Evolutionary conservation across 139 green algal genomes (phyloP).

Genomic region (Coccomyxa sp.): DNA sequence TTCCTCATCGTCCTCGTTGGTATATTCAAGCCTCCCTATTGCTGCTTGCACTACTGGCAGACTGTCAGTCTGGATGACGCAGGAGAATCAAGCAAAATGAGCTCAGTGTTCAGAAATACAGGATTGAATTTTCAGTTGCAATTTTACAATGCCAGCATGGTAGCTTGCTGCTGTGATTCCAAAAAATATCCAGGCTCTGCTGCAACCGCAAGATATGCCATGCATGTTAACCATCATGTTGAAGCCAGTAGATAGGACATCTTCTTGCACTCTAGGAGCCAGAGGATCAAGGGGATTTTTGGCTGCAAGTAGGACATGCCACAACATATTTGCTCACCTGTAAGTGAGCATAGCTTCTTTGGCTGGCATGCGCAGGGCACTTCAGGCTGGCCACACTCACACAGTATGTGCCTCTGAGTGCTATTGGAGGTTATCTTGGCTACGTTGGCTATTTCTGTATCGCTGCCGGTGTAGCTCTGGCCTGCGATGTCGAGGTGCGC

Average conservation of each 20-base stretch:
- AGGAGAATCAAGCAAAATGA: no score
- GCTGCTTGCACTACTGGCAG: not conserved
- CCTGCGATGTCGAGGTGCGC: constrained; percentile 16
- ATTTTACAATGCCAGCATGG: no score
- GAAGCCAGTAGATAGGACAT: no score
- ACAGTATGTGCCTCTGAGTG: constrained; percentile 74
- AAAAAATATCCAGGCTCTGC: no score
- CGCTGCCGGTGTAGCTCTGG: constrained; percentile 41
- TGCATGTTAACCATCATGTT: no score
- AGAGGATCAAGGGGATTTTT: not conserved
- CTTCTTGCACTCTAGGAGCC: not conserved
- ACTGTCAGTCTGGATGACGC: not conserved
- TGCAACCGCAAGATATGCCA: no score
- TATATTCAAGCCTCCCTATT: constrained; percentile 2
- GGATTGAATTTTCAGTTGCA: no score
- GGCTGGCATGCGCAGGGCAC: constrained; percentile 30
- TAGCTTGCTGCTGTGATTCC: not conserved
- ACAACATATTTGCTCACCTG: not conserved
- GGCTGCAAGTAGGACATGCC: not conserved
- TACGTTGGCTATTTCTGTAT: constrained; percentile 67
- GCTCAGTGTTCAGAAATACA: no score
- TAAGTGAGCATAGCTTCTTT: not conserved
- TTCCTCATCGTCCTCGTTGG: constrained; percentile 61
- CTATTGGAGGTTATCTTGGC: constrained; percentile 55
- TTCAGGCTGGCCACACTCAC: constrained; percentile 63